Conservation (phyloP, 2,329 filamentous ascomycete species). For the Helminthosporium solani region DNA sequence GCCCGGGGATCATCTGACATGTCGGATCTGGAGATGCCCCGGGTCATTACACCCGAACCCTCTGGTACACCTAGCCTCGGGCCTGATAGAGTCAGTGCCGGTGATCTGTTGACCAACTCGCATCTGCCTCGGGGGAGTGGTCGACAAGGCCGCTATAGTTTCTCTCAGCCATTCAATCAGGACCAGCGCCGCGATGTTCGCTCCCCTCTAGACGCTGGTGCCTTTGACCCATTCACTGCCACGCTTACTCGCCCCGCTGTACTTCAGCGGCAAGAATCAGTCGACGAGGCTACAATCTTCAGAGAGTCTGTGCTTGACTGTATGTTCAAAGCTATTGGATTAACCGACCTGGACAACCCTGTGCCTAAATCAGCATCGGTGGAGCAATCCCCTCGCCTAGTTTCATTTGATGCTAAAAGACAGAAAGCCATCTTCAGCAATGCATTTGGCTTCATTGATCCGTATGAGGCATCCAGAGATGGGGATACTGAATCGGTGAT, state of each 20-base stretch:
- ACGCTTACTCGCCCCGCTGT: slow-evolving; percentile 34
- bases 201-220: slow-evolving; percentile 48
- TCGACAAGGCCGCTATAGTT: slow-evolving; percentile 48
- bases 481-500: slow-evolving; percentile 85
- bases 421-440: slow-evolving; percentile 81
- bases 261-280: slow-evolving; percentile 72
- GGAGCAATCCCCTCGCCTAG: slow-evolving; percentile 79
- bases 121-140: slow-evolving; percentile 66
- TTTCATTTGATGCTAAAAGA: slow-evolving; percentile 78
- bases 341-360: slow-evolving; percentile 67
- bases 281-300: slow-evolving; percentile 87
- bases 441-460: slow-evolving; percentile 88
- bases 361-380: slow-evolving; percentile 69
- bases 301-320: slow-evolving; percentile 88
- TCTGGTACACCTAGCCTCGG: slow-evolving; percentile 11
- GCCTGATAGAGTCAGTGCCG: slow-evolving; percentile 46
- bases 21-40: slow-evolving; percentile 19
- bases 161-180: slow-evolving; percentile 52
- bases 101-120: slow-evolving; percentile 78
- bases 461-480: slow-evolving; percentile 74
- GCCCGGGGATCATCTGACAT: slow-evolving; percentile 43
- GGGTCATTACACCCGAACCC: slow-evolving; percentile 27
- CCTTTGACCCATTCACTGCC: slow-evolving; percentile 45
- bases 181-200: slow-evolving; percentile 43
- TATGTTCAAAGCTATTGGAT: slow-evolving; percentile 89